Percentiles rank a stretch among this genome's conserved stretches.
Conservation (phyloP, 2,329 filamentous ascomycete genomes). For the Aspergillus quadrilineatus region DNA sequence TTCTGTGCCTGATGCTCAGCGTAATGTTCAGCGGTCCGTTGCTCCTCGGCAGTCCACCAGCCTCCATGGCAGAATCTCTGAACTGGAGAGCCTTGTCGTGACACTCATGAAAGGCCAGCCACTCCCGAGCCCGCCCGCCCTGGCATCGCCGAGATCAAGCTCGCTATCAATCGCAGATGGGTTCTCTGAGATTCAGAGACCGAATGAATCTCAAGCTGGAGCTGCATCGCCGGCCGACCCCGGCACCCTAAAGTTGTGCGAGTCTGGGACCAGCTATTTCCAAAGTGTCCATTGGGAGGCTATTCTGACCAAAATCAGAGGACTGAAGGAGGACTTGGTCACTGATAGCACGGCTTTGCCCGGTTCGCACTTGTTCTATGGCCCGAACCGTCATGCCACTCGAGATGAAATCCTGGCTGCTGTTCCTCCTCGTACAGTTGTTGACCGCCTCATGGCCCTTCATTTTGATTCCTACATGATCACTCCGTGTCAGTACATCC, state of each 20-base stretch:
- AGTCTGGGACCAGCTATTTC: background rate
- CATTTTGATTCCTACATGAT: background rate
- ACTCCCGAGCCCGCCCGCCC: background rate
- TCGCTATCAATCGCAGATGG: background rate
- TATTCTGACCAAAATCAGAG: background rate
- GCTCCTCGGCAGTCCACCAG: background rate
- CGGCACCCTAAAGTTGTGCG: background rate
- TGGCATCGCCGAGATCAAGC: background rate
- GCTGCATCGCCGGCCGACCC: background rate
- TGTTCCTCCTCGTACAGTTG: background rate
- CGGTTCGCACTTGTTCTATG: slow-evolving; percentile 1
- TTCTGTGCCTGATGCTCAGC: background rate
- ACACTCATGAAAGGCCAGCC: background rate
- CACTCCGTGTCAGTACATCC: background rate
- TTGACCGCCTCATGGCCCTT: slow-evolving; percentile 1
- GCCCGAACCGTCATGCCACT: background rate
- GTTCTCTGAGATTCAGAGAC: background rate
- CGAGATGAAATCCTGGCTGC: background rate
- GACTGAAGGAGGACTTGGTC: background rate
- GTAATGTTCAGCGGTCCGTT: background rate
- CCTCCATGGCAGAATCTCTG: background rate
- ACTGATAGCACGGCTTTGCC: background rate
- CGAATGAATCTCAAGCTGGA: background rate
- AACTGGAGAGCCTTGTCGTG: background rate
- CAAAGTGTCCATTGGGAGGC: slow-evolving; percentile 1